Evolutionary conservation across 148 eudicot genomes (phyloP).

Genomic region (Cornus suecica): DNA sequence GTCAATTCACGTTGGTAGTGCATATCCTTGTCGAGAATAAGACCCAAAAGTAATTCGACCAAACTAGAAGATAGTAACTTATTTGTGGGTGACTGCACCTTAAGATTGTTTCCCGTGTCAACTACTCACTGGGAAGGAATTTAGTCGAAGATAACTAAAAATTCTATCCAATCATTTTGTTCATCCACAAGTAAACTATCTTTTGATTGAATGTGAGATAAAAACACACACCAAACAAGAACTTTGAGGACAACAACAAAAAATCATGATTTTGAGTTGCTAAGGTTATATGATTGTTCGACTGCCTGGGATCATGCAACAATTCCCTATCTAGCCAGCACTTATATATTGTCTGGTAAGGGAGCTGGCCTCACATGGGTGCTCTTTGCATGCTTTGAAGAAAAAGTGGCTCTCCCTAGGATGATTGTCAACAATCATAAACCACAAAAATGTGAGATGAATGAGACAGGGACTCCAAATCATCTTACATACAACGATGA

Average conservation of each 20-base stretch:
- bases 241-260: background rate
- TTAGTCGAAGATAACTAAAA: too few species aligned
- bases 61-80: too few species aligned
- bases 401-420: background rate
- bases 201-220: constrained; percentile 5
- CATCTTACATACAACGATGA: too few species aligned
- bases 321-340: background rate
- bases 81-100: background rate
- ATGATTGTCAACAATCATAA: background rate
- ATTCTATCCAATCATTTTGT: background rate
- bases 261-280: too few species aligned
- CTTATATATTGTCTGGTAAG: background rate
- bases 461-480: background rate
- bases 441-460: background rate
- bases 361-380: too few species aligned
- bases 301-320: background rate
- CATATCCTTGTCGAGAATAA: too few species aligned
- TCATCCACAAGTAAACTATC: background rate
- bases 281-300: background rate
- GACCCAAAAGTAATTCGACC: too few species aligned
- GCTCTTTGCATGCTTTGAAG: background rate
- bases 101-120: background rate
- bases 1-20: too few species aligned
- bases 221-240: background rate
- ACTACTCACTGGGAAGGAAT: background rate